Base-by-base conservation (phyloP, 108 stramenopile genomes). In the Nannochloropsis granulata region DNA sequence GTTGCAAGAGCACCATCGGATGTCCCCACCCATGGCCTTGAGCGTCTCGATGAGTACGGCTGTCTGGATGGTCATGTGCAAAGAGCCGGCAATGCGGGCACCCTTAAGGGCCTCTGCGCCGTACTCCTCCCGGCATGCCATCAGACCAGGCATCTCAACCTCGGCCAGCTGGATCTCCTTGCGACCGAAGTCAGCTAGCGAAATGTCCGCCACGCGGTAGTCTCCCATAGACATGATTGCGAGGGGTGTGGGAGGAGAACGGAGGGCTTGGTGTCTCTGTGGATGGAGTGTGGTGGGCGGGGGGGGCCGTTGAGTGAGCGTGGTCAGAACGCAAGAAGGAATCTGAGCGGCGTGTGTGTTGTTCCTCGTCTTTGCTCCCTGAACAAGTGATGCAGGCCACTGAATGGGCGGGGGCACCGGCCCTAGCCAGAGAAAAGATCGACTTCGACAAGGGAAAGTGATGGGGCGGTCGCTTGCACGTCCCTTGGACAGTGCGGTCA, bases 41-140 rank as follows among this genome's bases (percentile, higher is more conserved):
- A 98, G 90, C 43, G 98, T 99, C 92, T 99, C 98, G 91, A 99
- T 99, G 83, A 99, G 95, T 82, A 99, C 98, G 45, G 97, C 98
- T 13, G 98, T 99, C 90, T 99, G 98, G 91, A 99, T 97, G 92
- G 98, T 99, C 98, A 99, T 99, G 95, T 99, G 98, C 85, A 99
- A 95, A 71, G 97, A 98, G 89, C 98, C 98, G 79, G 97, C 95
- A 16, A 88, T 79, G 25, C 91, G 84, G 16, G 98, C 94, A 82
- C 95, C 96, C 25, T 86, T 83, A 82, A 99, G 94, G 71, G 94
- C 94, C 81, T 94, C 92, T 78, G 90, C 86, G 46, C 93, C 94
- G 91, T 90, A 97, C 87, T 99, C 97, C 78, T 90, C 86, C 80
- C 96, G 94, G 96, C 95, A 97, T 78, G 96, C 93, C 96, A 99